Conservation (phyloP, 2,329 filamentous ascomycete genomes). For the Pleoardoris graminearum region DNA sequence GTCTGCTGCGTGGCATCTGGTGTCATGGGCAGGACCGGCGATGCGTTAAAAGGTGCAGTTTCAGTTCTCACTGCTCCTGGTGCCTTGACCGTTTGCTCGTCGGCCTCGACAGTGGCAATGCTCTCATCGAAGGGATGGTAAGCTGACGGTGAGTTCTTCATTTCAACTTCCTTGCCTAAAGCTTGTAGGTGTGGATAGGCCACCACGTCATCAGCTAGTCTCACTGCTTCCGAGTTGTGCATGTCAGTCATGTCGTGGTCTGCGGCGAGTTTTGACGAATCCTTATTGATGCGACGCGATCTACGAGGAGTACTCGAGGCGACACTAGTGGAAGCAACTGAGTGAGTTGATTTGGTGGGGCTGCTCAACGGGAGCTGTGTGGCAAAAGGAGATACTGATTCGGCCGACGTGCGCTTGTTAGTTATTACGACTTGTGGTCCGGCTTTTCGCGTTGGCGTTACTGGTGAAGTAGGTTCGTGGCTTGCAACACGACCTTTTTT, state of each 20-base stretch:
- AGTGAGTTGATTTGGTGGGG: constrained; percentile 14
- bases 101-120: background rate
- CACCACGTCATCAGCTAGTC: background rate
- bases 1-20: constrained; percentile 34
- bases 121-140: background rate
- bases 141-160: constrained; percentile 18
- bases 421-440: constrained; percentile 1
- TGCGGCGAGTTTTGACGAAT: constrained; percentile 14
- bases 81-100: constrained; percentile 16
- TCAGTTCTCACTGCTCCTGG: constrained; percentile 8
- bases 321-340: background rate
- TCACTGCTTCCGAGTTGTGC: constrained; percentile 11
- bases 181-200: constrained; percentile 10
- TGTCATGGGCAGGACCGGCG: constrained; percentile 25
- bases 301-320: constrained; percentile 18
- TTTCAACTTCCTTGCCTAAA: constrained; percentile 14
- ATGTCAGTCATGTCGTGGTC: constrained; percentile 2
- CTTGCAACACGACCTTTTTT: constrained; percentile 10
- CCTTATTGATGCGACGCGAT: constrained; percentile 17
- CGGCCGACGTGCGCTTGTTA: constrained; percentile 9
- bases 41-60: constrained; percentile 12
- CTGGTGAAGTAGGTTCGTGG: constrained; percentile 6
- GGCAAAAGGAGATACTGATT: background rate
- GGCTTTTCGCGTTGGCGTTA: constrained; percentile 7
- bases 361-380: constrained; percentile 8